Evolutionary conservation across 2,329 filamentous ascomycete species (phyloP).

Genomic region (Chaetomium strumarium): DNA sequence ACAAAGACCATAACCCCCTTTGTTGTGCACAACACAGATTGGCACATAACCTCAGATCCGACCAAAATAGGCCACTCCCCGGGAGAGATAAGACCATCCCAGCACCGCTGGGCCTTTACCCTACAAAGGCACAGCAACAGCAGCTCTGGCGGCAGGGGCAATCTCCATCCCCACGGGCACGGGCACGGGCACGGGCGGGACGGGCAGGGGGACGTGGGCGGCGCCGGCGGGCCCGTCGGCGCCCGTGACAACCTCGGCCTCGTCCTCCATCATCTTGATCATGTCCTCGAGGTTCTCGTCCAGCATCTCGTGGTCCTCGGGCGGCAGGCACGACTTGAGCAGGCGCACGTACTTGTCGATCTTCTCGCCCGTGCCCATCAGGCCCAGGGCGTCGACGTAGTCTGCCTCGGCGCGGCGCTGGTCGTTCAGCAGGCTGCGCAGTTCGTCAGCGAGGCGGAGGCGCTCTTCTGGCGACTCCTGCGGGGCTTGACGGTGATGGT

Average conservation of each 20-base stretch:
- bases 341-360: constrained; percentile 68
- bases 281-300: constrained; percentile 58
- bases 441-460: constrained; percentile 50
- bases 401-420: constrained; percentile 58
- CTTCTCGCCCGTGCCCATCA: constrained; percentile 65
- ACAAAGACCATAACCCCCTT: too few relatives aligned
- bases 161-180: background rate
- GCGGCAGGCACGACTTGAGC: constrained; percentile 61
- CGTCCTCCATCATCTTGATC: constrained; percentile 59
- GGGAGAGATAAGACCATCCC: too few relatives aligned
- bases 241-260: constrained; percentile 39
- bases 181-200: background rate
- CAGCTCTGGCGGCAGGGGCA: too few relatives aligned
- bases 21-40: too few relatives aligned
- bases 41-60: too few relatives aligned
- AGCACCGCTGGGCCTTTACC: too few relatives aligned
- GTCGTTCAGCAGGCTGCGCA: constrained; percentile 52
- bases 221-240: background rate
- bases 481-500: background rate
- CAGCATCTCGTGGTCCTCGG: constrained; percentile 60
- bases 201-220: background rate
- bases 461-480: constrained; percentile 45
- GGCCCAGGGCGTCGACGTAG: constrained; percentile 62
- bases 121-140: too few relatives aligned
- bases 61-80: too few relatives aligned